Evolutionary conservation across 495 filamentous ascomycete genomes (phyloP).

Genomic region (Trichocladium uniseriatum): DNA sequence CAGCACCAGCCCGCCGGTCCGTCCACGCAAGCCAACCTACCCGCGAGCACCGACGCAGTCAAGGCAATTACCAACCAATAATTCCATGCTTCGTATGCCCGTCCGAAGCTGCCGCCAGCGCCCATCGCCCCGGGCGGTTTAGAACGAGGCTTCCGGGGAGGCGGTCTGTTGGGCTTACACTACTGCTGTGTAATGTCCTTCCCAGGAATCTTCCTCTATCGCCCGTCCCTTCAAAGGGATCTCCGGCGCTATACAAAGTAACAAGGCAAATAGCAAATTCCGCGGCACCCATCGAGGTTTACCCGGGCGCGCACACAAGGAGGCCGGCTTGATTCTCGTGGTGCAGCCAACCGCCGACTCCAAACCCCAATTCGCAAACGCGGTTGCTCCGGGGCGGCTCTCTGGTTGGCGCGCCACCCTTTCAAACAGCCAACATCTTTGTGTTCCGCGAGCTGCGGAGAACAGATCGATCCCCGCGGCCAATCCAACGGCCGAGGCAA

Average conservation of each 20-base stretch:
- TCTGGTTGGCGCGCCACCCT: constrained; percentile 1
- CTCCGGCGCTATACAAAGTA: background rate
- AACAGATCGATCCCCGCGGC: background rate
- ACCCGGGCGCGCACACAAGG: background rate
- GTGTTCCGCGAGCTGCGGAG: too few species aligned
- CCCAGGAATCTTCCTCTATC: constrained; percentile 1
- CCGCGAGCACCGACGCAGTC: background rate
- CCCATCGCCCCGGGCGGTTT: background rate
- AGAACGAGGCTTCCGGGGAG: constrained; percentile 1
- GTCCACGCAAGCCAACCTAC: too few species aligned
- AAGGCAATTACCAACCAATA: background rate
- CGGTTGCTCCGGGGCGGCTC: background rate
- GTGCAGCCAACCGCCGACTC: constrained; percentile 8
- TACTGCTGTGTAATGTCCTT: constrained; percentile 13
- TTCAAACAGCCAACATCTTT: background rate
- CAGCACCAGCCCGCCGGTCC: too few species aligned
- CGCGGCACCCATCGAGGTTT: constrained; percentile 12
- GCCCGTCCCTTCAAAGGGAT: background rate
- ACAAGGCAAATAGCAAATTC: too few species aligned
- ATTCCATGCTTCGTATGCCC: background rate
- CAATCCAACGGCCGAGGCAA: background rate
- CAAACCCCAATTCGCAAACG: background rate
- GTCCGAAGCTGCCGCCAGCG: constrained; percentile 3
- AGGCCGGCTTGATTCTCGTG: background rate
- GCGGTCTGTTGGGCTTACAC: constrained; percentile 19